Base-by-base conservation (phyloP, 1,284 basidiomycete species). In the Fomes fomentarius region DNA sequence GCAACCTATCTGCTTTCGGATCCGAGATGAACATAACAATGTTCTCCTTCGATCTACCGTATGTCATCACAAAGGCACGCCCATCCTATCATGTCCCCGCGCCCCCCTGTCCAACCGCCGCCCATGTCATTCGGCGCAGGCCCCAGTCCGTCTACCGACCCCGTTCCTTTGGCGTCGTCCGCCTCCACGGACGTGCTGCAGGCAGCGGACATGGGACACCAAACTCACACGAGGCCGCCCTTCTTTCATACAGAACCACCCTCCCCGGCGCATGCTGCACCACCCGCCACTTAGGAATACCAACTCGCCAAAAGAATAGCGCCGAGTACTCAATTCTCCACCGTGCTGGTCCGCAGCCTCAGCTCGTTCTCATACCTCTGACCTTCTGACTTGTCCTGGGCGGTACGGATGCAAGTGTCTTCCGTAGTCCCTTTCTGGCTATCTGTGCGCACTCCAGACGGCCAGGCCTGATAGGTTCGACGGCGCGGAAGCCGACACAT, bases 1-100 rank as follows among this genome's bases (percentile, higher is more conserved):
- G 55, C 60, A 62, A 59, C 56, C 59, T 49, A 54, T 61, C 63
- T 62, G 50, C 59, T 59, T 61, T 63, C 58, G 54, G 61, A 54
- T 60, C 60, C 66, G 52, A 17, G 15, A 58, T 63, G 60, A 50
- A 53, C 59, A 57, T 43, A 44, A 33, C 56, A 55, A 42, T 33
- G 24, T 39, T 33, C 21, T 49, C 38, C 30, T 33, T 26, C 31
- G 40, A 51, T 49, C 48, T 33, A 38, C 30, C 41, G 19, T n/a
- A 25, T 46, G 48, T 47, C 49, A 42, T 28, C 15, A 10, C n/a
- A 26, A 11, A 50, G 40, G 33, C 49, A 52, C n/a, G n/a, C 50
- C 15, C 38, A 1, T 28, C 38, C 38, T 22, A 31, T 22, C 44
- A 35, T 24, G 22, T 26, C 39, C 34, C 17, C 35, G 22, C 40